Evolutionary conservation across 2,329 filamentous ascomycete genomes (phyloP), one percentile per base, ranked within the genome.

Genomic region (Acrocalymma vagum): DNA sequence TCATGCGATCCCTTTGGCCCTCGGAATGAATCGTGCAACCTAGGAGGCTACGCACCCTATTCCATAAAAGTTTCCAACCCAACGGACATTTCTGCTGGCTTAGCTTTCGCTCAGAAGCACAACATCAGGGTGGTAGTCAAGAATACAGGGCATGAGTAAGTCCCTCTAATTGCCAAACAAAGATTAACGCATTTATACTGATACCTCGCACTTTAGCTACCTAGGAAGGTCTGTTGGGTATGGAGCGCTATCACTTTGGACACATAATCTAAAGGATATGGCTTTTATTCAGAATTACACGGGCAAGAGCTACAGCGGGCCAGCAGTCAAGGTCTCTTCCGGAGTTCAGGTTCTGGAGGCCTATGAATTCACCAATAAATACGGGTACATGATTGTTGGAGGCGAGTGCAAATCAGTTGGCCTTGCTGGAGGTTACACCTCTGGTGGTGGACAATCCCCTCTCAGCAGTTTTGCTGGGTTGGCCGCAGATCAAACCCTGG

Each of bases 361-460:
- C 3, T 53, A 59, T 36, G 37, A 38, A 15, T 53, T 49, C 22
- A 53, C 55, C 3, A 38, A 49, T 4, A 48, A 57, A 20, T 18
- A 48, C n/a, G 46, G 46, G 3, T 29, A 60, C 3, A 44, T 52
- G 10, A 48, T 55, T 3, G 34, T 57, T 9, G 55, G 56, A 13
- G 61, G 61, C 2, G 45, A 55, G 6, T 63, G 58, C 62, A 44
- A 58, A 30, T 76, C 71, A 3, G 78, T 83, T 6, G 79, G 79
- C 37, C 50, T 65, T 11, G 58, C 56, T n/a, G 79, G 58, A 14
- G 55, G 58, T 14, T 58, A 54, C 24, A 38, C 48, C 1, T 40
- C 51, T 16, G 53, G 77, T 3, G 80, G 78, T 20, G 80, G 80
- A 0, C 78, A 83, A 60, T 76, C 73, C 7, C 77, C 77, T 5